Evolutionary conservation across 2,329 filamentous ascomycete species (phyloP).

Genomic region (Colletotrichum caudatum): DNA sequence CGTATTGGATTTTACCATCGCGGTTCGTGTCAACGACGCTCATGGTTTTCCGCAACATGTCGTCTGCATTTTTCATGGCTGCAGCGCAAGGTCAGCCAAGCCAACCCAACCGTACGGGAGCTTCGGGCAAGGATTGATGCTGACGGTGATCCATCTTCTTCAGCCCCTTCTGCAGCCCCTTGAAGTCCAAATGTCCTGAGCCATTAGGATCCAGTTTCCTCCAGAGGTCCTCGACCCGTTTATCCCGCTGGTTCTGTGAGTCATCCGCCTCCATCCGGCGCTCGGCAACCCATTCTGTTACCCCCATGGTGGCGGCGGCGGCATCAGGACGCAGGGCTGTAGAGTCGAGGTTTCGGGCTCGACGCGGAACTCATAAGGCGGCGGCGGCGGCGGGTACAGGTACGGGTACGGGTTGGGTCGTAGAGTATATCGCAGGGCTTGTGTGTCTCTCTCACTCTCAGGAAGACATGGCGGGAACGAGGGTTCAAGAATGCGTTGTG

Average conservation of each 20-base stretch:
- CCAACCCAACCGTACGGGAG: constrained; percentile 13
- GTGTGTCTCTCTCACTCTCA: constrained; percentile 12
- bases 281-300: constrained; percentile 64
- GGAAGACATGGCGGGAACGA: constrained; percentile 32
- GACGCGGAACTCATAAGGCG: constrained; percentile 42
- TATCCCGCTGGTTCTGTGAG: constrained; percentile 82
- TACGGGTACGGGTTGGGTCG: constrained; percentile 1
- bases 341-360: constrained; percentile 49
- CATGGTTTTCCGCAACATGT: constrained; percentile 84
- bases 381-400: not conserved
- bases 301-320: constrained; percentile 55
- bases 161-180: constrained; percentile 86
- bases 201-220: constrained; percentile 80
- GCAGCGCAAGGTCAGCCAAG: constrained; percentile 42
- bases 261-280: constrained; percentile 77
- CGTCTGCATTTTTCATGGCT: constrained; percentile 90
- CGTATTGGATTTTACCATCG: constrained; percentile 91
- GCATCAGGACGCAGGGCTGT: constrained; percentile 42
- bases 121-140: constrained; percentile 43
- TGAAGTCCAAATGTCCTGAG: constrained; percentile 85
- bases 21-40: constrained; percentile 85
- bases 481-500: constrained; percentile 16
- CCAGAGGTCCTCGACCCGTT: constrained; percentile 88
- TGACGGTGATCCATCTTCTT: constrained; percentile 91
- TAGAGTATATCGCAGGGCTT: not conserved